Percentiles rank a stretch among this genome's conserved stretches.
Conservation (phyloP, 2,329 filamentous ascomycete genomes). For the Ophiostoma novo-ulmi region DNA sequence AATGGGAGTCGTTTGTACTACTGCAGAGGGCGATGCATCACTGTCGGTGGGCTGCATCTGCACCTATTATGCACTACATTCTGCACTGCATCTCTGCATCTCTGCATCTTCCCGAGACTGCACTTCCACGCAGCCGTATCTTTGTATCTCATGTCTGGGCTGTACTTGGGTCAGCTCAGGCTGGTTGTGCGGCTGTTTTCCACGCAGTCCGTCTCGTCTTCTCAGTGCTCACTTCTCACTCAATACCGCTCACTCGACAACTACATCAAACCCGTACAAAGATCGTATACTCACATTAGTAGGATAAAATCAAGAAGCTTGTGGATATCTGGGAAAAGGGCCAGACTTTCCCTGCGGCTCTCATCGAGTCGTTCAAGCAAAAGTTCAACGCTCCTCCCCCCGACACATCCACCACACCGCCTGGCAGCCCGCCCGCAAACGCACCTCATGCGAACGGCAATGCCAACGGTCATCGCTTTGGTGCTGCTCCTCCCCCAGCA, state of each 20-base stretch:
- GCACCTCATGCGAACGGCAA: constrained; percentile 33
- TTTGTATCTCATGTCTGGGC: neutral
- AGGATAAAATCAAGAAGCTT: constrained; percentile 94
- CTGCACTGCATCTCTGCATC: neutral
- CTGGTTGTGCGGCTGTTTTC: neutral
- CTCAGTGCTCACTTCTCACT: neutral
- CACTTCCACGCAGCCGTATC: neutral
- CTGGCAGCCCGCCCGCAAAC: constrained; percentile 53
- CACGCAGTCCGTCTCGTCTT: constrained; percentile 26
- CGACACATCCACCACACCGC: constrained; percentile 73
- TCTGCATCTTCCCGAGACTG: neutral
- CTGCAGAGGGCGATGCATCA: neutral
- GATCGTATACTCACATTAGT: constrained; percentile 33
- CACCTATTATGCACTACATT: neutral
- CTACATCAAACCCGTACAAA: neutral
- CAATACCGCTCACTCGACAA: neutral
- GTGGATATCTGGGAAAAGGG: constrained; percentile 98
- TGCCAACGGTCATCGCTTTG: constrained; percentile 29
- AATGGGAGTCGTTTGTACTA: neutral
- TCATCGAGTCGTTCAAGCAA: constrained; percentile 78
- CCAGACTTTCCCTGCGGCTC: constrained; percentile 75
- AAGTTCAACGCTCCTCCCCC: constrained; percentile 60
- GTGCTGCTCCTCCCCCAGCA: constrained; percentile 25
- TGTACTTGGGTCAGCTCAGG: neutral
- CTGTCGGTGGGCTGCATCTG: neutral